Evolutionary conservation across 495 filamentous ascomycete genomes (phyloP), one percentile per base, ranked within the genome.

Genomic region (Hypoxylon fragiforme): DNA sequence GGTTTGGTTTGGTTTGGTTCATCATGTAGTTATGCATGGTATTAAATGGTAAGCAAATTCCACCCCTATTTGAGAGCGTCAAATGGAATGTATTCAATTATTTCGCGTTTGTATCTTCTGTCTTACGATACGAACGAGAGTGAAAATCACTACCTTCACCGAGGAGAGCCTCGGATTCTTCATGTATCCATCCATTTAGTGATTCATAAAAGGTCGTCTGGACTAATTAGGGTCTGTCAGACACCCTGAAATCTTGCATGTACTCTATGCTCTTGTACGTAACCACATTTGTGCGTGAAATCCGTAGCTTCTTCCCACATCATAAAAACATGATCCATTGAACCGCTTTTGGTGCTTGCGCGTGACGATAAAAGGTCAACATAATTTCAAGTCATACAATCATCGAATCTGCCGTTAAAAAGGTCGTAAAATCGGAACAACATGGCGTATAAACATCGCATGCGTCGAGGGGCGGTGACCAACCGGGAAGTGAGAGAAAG

Each of bases 341-440:
- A 52, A 51, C 45, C 58, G 37, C 53, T 65, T 63, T 68, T 68
- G 40, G 58, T 57, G 59, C 65, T 65, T 63, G 62, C 52, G 62
- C 55, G 53, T 65, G 54, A 46, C 34, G 26, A 34, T 54, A 65
- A 61, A 45, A 48, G 62, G 50, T 37, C 53, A 60, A 51, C 57
- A 55, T 44, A 67, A 68, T 55, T 57, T 31, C 58, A 61, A 49
- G 57, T 68, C 65, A 65, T 68, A 68, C 65, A 65, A 16, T 68
- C 65, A 46, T 68, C 55, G 65, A 65, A 63, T 57, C 43, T 44
- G 58, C 58, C 55, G 56, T 68, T 43, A 61, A 48, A 50, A 62
- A 57, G 62, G 52, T 68, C 65, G 50, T 68, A 65, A 68, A 55
- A 16, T 68, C 63, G 59, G 62, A 65, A 57, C 57, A 64, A 61